Percentiles rank a stretch among this genome's conserved stretches.
Conservation (phyloP, 768 basidiomycete species). For the Pleurotus platypus region DNA sequence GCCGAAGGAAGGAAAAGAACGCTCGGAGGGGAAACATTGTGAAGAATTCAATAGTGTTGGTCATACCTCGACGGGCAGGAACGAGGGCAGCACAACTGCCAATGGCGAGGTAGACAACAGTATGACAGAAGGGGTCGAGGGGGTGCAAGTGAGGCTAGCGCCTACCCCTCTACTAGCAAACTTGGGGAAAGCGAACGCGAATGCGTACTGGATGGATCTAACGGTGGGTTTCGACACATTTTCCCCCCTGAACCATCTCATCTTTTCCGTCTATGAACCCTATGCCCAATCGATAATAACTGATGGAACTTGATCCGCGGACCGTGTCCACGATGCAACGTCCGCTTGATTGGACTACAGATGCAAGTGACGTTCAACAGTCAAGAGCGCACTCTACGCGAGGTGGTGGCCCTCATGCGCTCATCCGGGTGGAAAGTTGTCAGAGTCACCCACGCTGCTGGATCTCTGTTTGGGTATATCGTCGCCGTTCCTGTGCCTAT, state of each 20-base stretch:
- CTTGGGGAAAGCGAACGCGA: slow-evolving; percentile 67
- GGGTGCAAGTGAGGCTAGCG: slow-evolving; percentile 49
- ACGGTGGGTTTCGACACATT: slow-evolving; percentile 36
- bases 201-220: slow-evolving; percentile 70
- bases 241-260: slow-evolving; percentile 1
- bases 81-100: slow-evolving; percentile 8
- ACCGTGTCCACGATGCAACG: neutral
- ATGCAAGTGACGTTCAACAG: slow-evolving; percentile 70
- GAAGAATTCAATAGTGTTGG: neutral
- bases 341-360: slow-evolving; percentile 25
- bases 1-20: neutral
- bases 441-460: slow-evolving; percentile 53
- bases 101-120: slow-evolving; percentile 11
- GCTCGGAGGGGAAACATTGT: neutral
- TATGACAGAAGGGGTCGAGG: slow-evolving; percentile 38
- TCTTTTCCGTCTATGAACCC: neutral
- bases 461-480: slow-evolving; percentile 69
- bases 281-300: slow-evolving; percentile 1
- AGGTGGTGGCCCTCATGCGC: slow-evolving; percentile 48
- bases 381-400: slow-evolving; percentile 67
- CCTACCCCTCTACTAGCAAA: slow-evolving; percentile 68
- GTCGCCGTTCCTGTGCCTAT: slow-evolving; percentile 60
- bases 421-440: slow-evolving; percentile 62
- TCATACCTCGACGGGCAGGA: neutral
- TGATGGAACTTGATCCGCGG: neutral